These are phyloP conservation scores for Talaromyces sp. DNA, from an alignment of 2,329 filamentous ascomycete species.

Conservation along the genomic window DNA sequence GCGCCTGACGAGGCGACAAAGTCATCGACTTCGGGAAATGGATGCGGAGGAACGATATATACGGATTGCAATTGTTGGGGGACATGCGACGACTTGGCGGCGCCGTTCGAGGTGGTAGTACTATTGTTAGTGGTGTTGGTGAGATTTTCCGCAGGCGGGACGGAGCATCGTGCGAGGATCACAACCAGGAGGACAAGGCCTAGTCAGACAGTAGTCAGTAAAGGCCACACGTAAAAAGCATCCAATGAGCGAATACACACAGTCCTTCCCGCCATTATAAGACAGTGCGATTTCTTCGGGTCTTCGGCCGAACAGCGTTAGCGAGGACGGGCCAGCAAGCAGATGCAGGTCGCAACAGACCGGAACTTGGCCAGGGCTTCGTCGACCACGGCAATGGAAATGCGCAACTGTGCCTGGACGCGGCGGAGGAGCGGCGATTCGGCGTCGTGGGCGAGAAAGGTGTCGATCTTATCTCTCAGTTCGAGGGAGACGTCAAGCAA, in stretches of 20 bases:
- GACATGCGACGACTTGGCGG: neutral
- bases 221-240: neutral
- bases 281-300: constrained; percentile 12
- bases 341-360: constrained; percentile 3
- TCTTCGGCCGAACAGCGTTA: neutral
- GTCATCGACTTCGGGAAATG: constrained; percentile 11
- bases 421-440: constrained; percentile 10
- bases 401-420: constrained; percentile 9
- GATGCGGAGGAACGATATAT: constrained; percentile 10
- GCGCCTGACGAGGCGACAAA: constrained; percentile 8
- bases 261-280: constrained; percentile 14
- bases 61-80: constrained; percentile 10
- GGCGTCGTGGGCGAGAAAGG: constrained; percentile 5
- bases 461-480: constrained; percentile 6
- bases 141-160: neutral
- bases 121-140: neutral
- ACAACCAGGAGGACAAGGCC: constrained; percentile 11
- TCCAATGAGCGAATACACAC: neutral
- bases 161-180: constrained; percentile 1
- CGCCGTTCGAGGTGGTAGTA: neutral
- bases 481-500: constrained; percentile 9
- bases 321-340: neutral
- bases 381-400: constrained; percentile 11
- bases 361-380: constrained; percentile 11
- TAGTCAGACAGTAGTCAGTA: neutral